These are phyloP conservation scores for Candida albicans DNA, from an alignment of 1,139 yeast species.

Conservation along the genomic window DNA sequence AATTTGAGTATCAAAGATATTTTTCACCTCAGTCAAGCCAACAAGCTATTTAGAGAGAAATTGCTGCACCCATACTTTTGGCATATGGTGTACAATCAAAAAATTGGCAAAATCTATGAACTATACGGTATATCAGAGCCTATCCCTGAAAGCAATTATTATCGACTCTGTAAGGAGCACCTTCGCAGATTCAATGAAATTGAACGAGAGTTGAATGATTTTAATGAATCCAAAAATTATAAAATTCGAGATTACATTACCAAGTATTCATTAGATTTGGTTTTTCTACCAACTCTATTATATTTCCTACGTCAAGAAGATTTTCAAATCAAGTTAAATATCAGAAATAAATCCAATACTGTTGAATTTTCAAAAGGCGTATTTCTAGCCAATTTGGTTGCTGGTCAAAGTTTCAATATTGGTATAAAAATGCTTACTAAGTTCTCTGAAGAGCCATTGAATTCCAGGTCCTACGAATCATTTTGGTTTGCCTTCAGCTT, in stretches of 20 bases:
- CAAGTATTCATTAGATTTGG: slow-evolving; percentile 1
- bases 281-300: slow-evolving; percentile 6
- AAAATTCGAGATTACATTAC: neutral
- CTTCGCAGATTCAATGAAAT: slow-evolving; percentile 4
- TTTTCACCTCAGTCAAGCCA: slow-evolving; percentile 17
- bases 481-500: slow-evolving; percentile 23
- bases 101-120: slow-evolving; percentile 1
- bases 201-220: slow-evolving; percentile 1
- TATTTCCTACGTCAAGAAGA: neutral
- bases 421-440: slow-evolving; percentile 15
- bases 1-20: slow-evolving; percentile 22
- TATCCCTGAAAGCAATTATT: neutral
- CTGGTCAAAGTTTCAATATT: slow-evolving; percentile 17
- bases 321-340: neutral
- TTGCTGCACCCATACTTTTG: slow-evolving; percentile 13
- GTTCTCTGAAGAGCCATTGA: neutral
- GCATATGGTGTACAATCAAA: slow-evolving; percentile 11
- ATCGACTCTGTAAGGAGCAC: neutral
- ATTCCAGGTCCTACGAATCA: slow-evolving; percentile 17
- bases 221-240: neutral
- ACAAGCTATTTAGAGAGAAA: slow-evolving; percentile 11
- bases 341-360: neutral
- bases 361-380: slow-evolving; percentile 8
- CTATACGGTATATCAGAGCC: slow-evolving; percentile 2
- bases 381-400: slow-evolving; percentile 12